Conservation (phyloP, 352 stramenopile species). For the Phytophthora cryptogea region DNA sequence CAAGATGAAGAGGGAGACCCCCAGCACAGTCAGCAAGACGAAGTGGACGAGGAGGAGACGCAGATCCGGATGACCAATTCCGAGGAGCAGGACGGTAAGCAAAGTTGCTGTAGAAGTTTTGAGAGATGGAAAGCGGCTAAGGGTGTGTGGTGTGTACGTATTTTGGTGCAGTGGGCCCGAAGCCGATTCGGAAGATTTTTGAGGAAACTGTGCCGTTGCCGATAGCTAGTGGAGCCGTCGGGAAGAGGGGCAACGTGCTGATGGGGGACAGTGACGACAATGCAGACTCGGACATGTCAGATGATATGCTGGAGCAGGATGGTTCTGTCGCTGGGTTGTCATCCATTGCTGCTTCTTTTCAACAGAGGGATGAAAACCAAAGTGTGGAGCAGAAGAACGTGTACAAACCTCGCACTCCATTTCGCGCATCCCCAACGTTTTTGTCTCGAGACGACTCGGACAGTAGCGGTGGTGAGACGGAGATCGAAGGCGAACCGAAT, state of each 20-base stretch:
- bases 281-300: conserved; percentile 65
- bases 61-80: conserved; percentile 83
- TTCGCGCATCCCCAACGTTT: conserved; percentile 37
- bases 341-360: conserved; percentile 59
- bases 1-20: conserved; percentile 13
- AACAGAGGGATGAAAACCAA: conserved; percentile 29
- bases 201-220: conserved; percentile 50
- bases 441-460: conserved; percentile 39
- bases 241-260: neutral
- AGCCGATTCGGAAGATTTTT: conserved; percentile 40
- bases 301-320: conserved; percentile 77
- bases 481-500: conserved; percentile 66
- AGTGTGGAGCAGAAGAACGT: conserved; percentile 39
- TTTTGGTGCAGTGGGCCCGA: conserved; percentile 6
- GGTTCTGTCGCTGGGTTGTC: conserved; percentile 47
- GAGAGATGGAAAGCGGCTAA: conserved; percentile 14
- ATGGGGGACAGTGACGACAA: conserved; percentile 33
- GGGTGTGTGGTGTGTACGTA: neutral
- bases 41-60: conserved; percentile 80
- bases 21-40: conserved; percentile 13
- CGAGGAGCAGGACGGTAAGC: conserved; percentile 53
- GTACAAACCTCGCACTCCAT: conserved; percentile 45
- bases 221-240: conserved; percentile 2
- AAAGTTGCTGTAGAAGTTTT: neutral
- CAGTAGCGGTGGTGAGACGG: conserved; percentile 63